phyloP scores from a whole-genome alignment of 2,329 filamentous ascomycete species.

The Cucurbitaria berberidis region DNA sequence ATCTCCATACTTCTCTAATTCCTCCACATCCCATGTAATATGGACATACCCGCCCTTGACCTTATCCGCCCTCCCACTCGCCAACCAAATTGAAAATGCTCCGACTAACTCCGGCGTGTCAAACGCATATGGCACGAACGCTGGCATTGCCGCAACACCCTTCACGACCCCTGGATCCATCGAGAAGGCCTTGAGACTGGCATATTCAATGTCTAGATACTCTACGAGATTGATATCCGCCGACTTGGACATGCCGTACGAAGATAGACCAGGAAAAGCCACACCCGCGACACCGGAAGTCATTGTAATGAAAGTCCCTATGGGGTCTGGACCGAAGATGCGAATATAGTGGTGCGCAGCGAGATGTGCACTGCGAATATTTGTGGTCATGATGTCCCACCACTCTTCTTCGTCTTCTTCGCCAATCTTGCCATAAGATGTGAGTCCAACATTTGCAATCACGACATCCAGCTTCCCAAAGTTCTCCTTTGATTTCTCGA shows the following conservation, averaged over 20 bases:
- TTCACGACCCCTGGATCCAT: constrained; percentile 12
- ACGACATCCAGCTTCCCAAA: constrained; percentile 13
- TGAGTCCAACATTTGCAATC: constrained; percentile 12
- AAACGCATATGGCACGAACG: constrained; percentile 7
- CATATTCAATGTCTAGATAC: constrained; percentile 9
- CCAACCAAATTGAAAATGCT: constrained; percentile 7
- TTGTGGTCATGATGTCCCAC: constrained; percentile 9
- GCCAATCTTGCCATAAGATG: constrained; percentile 2
- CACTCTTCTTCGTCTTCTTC: constrained; percentile 4
- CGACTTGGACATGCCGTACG: constrained; percentile 14
- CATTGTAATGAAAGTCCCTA: constrained; percentile 3
- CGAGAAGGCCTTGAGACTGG: constrained; percentile 1
- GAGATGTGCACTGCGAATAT: constrained; percentile 16
- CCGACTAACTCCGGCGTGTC: constrained; percentile 10
- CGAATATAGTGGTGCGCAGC: constrained; percentile 17
- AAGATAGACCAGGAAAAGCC: constrained; percentile 1
- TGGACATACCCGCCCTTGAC: constrained; percentile 5
- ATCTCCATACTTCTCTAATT: constrained; percentile 4
- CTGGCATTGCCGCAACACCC: not conserved
- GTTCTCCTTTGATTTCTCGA: constrained; percentile 2
- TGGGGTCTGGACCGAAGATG: constrained; percentile 3
- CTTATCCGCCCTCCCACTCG: constrained; percentile 1
- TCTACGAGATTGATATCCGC: constrained; percentile 4
- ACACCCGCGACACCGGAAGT: constrained; percentile 2
- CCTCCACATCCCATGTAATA: constrained; percentile 9